phyloP scores from a whole-genome alignment of 805 yeast genomes.

The Starmerella lactis-condensi region DNA sequence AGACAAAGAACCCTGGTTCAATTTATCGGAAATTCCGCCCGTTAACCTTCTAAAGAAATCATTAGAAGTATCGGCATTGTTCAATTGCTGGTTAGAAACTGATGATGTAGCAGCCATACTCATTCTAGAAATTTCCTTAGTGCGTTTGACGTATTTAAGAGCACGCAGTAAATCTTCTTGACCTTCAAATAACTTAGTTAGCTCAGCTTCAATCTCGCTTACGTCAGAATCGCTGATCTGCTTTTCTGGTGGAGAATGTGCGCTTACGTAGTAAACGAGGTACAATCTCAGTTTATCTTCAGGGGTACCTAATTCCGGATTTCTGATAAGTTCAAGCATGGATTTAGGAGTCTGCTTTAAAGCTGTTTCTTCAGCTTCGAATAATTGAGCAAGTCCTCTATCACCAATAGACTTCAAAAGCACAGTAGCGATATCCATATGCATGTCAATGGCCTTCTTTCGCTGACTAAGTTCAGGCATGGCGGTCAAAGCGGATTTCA shows the following conservation, averaged over 20 bases:
- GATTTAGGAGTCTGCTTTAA: constrained; percentile 30
- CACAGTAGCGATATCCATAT: constrained; percentile 83
- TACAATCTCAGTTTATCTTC: constrained; percentile 76
- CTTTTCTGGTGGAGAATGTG: constrained; percentile 20
- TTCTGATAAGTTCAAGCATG: constrained; percentile 35
- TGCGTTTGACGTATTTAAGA: constrained; percentile 54
- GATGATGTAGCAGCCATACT: constrained; percentile 21
- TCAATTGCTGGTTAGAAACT: constrained; percentile 11
- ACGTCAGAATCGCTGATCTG: constrained; percentile 31
- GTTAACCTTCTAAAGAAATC: constrained; percentile 35
- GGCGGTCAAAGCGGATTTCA: constrained; percentile 62
- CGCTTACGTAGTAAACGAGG: constrained; percentile 42
- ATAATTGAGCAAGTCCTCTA: constrained; percentile 74
- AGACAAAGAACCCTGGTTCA: constrained; percentile 67
- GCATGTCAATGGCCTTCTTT: constrained; percentile 80
- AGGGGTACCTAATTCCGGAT: constrained; percentile 37
- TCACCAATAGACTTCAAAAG: constrained; percentile 66
- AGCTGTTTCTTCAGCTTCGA: constrained; percentile 80
- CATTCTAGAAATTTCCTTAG: constrained; percentile 54
- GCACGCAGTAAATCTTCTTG: constrained; percentile 24
- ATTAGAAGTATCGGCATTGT: constrained; percentile 16
- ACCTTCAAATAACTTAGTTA: constrained; percentile 19
- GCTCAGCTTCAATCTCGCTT: constrained; percentile 44
- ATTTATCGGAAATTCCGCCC: constrained; percentile 53
- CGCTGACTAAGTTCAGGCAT: constrained; percentile 82